A percentile compares a stretch with the other conserved stretches of the same genome.
Evolutionary conservation across 179 eudicot genomes (phyloP).

Genomic region (Silene vulgaris): DNA sequence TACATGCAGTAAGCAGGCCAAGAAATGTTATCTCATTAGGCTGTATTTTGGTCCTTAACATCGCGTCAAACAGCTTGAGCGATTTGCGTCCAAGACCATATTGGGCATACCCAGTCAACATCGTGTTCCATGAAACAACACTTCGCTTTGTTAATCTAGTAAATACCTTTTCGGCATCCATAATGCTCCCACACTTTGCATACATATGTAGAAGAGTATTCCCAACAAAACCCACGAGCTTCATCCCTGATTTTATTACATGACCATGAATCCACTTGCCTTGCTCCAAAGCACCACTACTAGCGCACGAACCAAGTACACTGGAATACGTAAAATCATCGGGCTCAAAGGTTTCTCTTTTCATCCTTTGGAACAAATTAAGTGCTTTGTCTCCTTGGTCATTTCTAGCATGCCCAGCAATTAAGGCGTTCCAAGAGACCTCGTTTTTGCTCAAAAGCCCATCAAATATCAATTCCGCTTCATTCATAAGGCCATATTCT

Average conservation of each 20-base stretch:
- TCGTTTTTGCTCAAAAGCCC: constrained; percentile 45
- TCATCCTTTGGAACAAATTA: constrained; percentile 54
- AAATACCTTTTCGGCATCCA: constrained; percentile 61
- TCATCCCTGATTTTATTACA: constrained; percentile 51
- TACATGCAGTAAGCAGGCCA: constrained; percentile 66
- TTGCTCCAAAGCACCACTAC: constrained; percentile 61
- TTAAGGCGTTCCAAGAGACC: constrained; percentile 76
- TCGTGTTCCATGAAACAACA: constrained; percentile 79
- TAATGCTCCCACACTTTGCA: constrained; percentile 68
- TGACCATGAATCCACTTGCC: constrained; percentile 75
- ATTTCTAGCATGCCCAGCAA: constrained; percentile 58
- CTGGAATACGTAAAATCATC: constrained; percentile 62
- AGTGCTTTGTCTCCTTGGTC: constrained; percentile 56
- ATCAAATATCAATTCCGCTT: constrained; percentile 46
- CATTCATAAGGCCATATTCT: constrained; percentile 46
- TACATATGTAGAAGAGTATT: constrained; percentile 84
- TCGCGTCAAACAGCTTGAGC: constrained; percentile 43
- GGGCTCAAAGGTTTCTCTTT: constrained; percentile 40
- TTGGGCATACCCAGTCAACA: constrained; percentile 75
- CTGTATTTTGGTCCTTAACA: constrained; percentile 42
- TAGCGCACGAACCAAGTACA: constrained; percentile 55
- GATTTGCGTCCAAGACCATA: constrained; percentile 62
- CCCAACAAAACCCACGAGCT: constrained; percentile 49
- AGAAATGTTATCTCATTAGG: constrained; percentile 66
- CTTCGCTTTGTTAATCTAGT: constrained; percentile 39